Evolutionary conservation across 2,329 filamentous ascomycete genomes (phyloP).

Genomic region (Alternaria brassicae): DNA sequence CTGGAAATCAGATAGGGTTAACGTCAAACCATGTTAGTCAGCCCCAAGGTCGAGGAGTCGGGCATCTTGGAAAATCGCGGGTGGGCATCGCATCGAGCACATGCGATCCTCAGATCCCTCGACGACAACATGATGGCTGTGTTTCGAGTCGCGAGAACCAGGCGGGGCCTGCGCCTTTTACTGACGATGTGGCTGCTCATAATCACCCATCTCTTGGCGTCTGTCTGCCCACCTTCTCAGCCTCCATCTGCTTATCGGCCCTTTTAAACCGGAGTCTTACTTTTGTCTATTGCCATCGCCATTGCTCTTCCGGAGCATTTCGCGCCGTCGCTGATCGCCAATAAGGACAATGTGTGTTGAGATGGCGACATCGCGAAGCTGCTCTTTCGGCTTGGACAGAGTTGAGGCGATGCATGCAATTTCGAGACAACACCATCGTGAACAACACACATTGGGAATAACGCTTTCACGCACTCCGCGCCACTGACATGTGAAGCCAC

Average conservation of each 20-base stretch:
- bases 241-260: neutral
- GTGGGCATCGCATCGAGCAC: neutral
- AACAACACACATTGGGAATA: neutral
- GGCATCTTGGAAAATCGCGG: neutral
- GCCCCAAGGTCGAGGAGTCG: neutral
- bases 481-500: neutral
- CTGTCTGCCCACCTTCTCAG: neutral
- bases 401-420: neutral
- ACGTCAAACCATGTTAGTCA: neutral
- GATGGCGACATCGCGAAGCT: neutral
- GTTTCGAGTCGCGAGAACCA: neutral
- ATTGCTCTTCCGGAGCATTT: neutral
- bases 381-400: neutral
- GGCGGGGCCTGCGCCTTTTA: neutral
- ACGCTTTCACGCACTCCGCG: neutral
- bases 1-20: constrained; percentile 10
- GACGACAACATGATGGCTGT: neutral
- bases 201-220: neutral
- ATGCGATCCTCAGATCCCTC: neutral
- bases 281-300: neutral
- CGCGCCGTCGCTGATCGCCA: neutral
- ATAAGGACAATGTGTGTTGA: neutral
- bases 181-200: constrained; percentile 1
- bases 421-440: neutral
- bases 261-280: neutral